A percentile compares a stretch with the other conserved stretches of the same genome.
Evolutionary conservation across 176 grass and related monocot genomes (phyloP).

Genomic region (Musa acuminata): DNA sequence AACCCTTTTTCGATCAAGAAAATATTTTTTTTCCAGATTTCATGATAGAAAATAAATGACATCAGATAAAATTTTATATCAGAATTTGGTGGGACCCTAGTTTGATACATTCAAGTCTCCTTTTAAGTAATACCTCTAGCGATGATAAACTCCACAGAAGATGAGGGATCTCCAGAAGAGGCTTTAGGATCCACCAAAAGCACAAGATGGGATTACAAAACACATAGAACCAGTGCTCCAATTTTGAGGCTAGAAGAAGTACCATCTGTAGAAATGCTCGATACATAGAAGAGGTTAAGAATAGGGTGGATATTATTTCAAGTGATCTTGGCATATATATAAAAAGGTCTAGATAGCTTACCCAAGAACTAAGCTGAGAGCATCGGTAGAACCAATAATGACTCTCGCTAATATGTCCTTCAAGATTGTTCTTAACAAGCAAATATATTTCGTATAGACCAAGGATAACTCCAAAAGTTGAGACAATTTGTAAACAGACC

Average conservation of each 20-base stretch:
- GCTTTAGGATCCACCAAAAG: constrained; percentile 74
- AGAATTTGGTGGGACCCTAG: neutral
- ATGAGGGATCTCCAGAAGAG: constrained; percentile 69
- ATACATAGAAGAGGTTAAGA: constrained; percentile 1
- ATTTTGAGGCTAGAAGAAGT: constrained; percentile 28
- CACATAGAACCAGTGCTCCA: constrained; percentile 44
- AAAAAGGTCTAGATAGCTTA: constrained; percentile 25
- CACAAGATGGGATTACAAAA: constrained; percentile 59
- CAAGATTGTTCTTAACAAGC: constrained; percentile 33
- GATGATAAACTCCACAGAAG: constrained; percentile 50
- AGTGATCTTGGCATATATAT: neutral
- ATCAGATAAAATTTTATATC: neutral
- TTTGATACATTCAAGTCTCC: neutral
- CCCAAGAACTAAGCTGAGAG: constrained; percentile 67
- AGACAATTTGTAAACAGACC: constrained; percentile 43
- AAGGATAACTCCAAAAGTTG: constrained; percentile 47
- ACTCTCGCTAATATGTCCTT: constrained; percentile 29
- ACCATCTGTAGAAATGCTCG: constrained; percentile 34
- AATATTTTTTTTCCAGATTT: neutral
- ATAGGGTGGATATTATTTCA: constrained; percentile 1
- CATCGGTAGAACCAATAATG: constrained; percentile 40
- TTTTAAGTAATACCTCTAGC: constrained; percentile 39
- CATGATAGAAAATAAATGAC: neutral
- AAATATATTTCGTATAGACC: constrained; percentile 34
- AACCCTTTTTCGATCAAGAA: neutral